A percentile compares a stretch with the other conserved stretches of the same genome.
Evolutionary conservation across 1,139 yeast genomes (phyloP).

Genomic region (Kodamaea suecica): DNA sequence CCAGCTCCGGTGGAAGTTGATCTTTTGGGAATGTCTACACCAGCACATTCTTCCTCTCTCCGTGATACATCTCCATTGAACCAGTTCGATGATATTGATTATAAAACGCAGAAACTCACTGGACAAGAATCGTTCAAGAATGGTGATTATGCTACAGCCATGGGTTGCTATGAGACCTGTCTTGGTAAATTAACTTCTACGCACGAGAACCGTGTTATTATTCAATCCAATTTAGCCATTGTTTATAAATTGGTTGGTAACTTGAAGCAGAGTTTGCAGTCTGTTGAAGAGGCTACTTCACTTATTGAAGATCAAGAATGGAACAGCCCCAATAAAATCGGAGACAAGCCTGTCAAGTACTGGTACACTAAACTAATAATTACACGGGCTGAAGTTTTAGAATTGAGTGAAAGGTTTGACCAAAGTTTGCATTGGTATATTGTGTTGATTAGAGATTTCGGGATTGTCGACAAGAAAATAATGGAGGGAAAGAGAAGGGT

Average conservation of each 20-base stretch:
- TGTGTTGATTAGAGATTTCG: conserved; percentile 56
- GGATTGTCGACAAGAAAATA: conserved; percentile 59
- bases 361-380: conserved; percentile 71
- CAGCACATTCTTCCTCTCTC: conserved; percentile 8
- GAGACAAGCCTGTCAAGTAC: conserved; percentile 58
- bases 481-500: conserved; percentile 87
- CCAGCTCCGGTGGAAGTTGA: conserved; percentile 8
- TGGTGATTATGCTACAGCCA: conserved; percentile 80
- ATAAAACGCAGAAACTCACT: conserved; percentile 52
- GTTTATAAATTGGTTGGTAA: conserved; percentile 73
- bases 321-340: conserved; percentile 25
- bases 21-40: conserved; percentile 15
- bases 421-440: conserved; percentile 64
- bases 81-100: conserved; percentile 48
- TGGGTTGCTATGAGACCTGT: conserved; percentile 58
- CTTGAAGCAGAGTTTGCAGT: conserved; percentile 56
- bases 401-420: conserved; percentile 66
- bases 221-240: conserved; percentile 74
- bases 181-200: conserved; percentile 57
- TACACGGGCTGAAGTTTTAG: conserved; percentile 80
- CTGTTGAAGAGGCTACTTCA: conserved; percentile 55
- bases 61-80: conserved; percentile 27
- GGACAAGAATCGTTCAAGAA: conserved; percentile 65
- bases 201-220: conserved; percentile 67
- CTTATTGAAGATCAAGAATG: conserved; percentile 46